phyloP scores from a whole-genome alignment of 345 rosid genomes.

The Salix exigua region DNA sequence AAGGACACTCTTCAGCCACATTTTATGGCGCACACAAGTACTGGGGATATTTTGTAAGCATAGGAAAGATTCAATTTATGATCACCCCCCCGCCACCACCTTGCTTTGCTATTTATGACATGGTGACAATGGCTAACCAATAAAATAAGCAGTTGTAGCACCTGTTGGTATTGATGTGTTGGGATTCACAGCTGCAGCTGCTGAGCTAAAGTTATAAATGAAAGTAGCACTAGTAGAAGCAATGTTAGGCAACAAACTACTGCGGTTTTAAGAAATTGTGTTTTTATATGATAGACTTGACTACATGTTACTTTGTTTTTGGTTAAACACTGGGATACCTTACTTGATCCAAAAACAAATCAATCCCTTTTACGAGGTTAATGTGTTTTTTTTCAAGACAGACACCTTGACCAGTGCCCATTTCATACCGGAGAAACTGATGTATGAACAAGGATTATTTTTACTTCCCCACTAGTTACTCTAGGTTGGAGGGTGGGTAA shows the following conservation, averaged over 20 bases:
- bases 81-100: neutral
- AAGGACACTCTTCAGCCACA: neutral
- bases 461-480: neutral
- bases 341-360: neutral
- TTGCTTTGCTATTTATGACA: neutral
- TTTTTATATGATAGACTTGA: neutral
- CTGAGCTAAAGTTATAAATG: neutral
- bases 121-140: too few species aligned
- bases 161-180: neutral
- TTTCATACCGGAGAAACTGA: neutral
- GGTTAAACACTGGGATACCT: neutral
- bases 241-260: neutral
- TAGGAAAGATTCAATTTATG: neutral
- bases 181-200: neutral
- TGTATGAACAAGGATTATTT: slow-evolving; percentile 3
- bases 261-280: neutral
- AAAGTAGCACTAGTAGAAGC: neutral
- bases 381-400: neutral
- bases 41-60: neutral
- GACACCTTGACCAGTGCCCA: neutral
- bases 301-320: neutral
- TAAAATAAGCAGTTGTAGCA: neutral
- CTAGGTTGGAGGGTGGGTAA: neutral
- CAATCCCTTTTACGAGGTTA: neutral
- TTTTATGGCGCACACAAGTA: neutral